These are phyloP conservation scores for Alternaria ethzedia DNA, from an alignment of 2,329 filamentous ascomycete genomes.

Conservation along the genomic window DNA sequence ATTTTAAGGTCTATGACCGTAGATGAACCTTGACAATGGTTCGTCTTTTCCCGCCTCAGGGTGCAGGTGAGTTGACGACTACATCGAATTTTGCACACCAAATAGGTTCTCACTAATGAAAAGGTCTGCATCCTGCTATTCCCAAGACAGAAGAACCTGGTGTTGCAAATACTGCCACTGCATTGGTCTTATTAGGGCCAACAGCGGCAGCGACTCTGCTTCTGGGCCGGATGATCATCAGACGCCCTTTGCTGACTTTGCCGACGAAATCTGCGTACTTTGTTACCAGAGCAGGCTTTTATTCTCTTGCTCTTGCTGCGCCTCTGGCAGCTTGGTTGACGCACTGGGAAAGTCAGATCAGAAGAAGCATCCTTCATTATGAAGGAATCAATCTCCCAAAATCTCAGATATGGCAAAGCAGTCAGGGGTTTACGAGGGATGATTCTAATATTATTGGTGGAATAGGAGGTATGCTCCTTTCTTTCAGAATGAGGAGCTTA, in stretches of 20 bases:
- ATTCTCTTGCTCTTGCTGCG: neutral
- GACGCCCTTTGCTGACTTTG: neutral
- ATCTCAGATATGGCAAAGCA: neutral
- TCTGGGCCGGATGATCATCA: neutral
- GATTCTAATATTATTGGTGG: neutral
- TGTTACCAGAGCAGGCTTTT: neutral
- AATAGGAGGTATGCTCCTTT: neutral
- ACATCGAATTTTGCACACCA: neutral
- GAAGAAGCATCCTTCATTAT: neutral
- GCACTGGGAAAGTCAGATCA: neutral
- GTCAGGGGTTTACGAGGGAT: neutral
- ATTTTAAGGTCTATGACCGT: neutral
- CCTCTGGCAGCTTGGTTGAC: neutral
- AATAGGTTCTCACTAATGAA: neutral
- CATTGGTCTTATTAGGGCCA: neutral
- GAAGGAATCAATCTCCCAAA: neutral
- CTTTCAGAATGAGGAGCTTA: neutral
- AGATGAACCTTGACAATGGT: neutral
- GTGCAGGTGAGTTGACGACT: neutral
- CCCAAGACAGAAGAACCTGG: neutral
- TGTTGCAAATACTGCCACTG: neutral
- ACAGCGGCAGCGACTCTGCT: neutral
- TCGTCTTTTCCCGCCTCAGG: neutral
- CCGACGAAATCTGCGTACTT: neutral
- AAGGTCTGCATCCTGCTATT: neutral